Conservation (phyloP, 176 grass and related monocot genomes). For the Oryza glumipatula region DNA sequence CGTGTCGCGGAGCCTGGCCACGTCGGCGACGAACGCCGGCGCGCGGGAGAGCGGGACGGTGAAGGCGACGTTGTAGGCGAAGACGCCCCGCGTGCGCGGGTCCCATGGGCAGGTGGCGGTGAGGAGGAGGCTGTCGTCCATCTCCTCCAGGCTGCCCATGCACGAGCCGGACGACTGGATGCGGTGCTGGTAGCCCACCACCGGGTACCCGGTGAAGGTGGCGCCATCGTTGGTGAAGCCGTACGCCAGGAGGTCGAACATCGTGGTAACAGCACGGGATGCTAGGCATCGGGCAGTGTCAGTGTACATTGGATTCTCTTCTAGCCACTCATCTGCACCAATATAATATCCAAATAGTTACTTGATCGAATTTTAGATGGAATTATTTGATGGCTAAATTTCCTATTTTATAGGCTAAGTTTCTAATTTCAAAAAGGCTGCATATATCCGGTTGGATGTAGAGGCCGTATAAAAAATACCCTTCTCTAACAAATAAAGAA, state of each 20-base stretch:
- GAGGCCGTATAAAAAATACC: too few relatives aligned
- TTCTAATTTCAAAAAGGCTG: too few relatives aligned
- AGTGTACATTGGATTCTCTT: too few relatives aligned
- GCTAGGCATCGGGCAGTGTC: too few relatives aligned
- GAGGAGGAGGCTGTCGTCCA: not conserved
- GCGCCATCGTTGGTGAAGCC: conserved; percentile 42
- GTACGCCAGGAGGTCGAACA: not conserved
- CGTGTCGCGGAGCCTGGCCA: conserved; percentile 33
- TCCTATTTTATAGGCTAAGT: too few relatives aligned
- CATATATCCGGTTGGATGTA: too few relatives aligned
- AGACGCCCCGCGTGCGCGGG: not conserved
- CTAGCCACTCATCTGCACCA: too few relatives aligned
- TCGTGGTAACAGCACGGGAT: too few relatives aligned
- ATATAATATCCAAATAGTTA: too few relatives aligned
- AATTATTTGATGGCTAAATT: too few relatives aligned
- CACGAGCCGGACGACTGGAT: conserved; percentile 28
- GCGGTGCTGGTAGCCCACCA: not conserved
- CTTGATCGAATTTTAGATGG: too few relatives aligned
- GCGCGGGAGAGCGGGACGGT: conserved; percentile 30
- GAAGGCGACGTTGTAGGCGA: conserved; percentile 18
- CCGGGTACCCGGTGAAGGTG: not conserved
- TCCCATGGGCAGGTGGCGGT: conserved; percentile 34
- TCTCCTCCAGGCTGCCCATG: not conserved
- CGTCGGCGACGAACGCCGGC: not conserved
- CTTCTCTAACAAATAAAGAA: too few relatives aligned